A percentile compares a stretch with the other conserved stretches of the same genome.
Conservation (phyloP, 768 basidiomycete genomes). For the Kwoniella bestiolae region DNA sequence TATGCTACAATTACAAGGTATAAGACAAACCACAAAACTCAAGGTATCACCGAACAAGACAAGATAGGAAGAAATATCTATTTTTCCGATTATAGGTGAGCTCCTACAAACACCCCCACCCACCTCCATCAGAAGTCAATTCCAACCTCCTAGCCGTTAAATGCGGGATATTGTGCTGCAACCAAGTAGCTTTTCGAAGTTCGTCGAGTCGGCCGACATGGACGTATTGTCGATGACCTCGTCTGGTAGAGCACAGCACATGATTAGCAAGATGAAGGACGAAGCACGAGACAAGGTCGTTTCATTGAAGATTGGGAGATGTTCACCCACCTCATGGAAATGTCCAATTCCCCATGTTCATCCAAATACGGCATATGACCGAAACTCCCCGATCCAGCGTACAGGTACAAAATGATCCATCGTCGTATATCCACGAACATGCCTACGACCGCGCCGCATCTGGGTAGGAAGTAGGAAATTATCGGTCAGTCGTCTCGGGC, state of each 20-base stretch:
- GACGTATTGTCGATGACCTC: constrained; percentile 84
- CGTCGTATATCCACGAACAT: constrained; percentile 90
- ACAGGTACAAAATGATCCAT: constrained; percentile 85
- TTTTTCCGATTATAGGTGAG: too few species aligned
- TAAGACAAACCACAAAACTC: not conserved
- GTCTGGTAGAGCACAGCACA: constrained; percentile 60
- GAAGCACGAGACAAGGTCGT: too few species aligned
- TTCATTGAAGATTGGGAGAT: not conserved
- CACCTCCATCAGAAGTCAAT: constrained; percentile 82
- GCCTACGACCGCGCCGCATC: constrained; percentile 87
- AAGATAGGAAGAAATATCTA: not conserved
- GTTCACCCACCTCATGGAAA: constrained; percentile 75
- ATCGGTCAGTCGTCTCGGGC: too few species aligned
- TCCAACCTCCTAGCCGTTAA: constrained; percentile 87
- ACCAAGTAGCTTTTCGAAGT: constrained; percentile 78
- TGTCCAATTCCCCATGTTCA: constrained; percentile 88
- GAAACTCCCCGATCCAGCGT: constrained; percentile 87
- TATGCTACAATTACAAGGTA: not conserved
- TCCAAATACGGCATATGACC: constrained; percentile 88
- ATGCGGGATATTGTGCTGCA: constrained; percentile 86
- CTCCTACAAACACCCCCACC: constrained; percentile 87
- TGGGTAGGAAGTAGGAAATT: too few species aligned
- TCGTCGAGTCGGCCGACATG: constrained; percentile 89
- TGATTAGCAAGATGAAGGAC: too few species aligned
- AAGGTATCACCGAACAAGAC: not conserved